These are phyloP conservation scores for Spiromastix sp. DNA, from an alignment of 2,329 filamentous ascomycete genomes.

Conservation along the genomic window DNA sequence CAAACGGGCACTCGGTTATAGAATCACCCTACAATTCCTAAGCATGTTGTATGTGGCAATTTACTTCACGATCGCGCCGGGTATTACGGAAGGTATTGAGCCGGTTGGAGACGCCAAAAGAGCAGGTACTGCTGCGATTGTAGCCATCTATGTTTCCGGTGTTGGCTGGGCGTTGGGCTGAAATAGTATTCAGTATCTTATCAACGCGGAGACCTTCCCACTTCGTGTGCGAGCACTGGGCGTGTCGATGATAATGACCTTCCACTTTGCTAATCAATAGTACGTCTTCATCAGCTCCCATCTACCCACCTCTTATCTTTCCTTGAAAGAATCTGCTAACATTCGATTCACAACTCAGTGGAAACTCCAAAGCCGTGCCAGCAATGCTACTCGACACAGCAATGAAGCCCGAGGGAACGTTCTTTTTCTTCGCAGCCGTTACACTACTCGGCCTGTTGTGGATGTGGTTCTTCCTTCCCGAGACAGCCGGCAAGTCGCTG, in stretches of 20 bases:
- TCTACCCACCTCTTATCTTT: background rate
- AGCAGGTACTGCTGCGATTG: constrained; percentile 32
- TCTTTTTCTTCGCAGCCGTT: constrained; percentile 63
- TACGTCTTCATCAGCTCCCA: constrained; percentile 3
- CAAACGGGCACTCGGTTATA: constrained; percentile 45
- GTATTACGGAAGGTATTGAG: constrained; percentile 20
- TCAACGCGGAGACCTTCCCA: constrained; percentile 38
- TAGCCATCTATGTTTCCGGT: constrained; percentile 35
- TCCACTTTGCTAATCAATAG: constrained; percentile 31
- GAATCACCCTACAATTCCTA: constrained; percentile 38
- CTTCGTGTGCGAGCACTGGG: constrained; percentile 32
- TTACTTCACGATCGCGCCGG: constrained; percentile 30
- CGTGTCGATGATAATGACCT: constrained; percentile 34
- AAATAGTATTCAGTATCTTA: constrained; percentile 37
- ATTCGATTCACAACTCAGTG: constrained; percentile 3
- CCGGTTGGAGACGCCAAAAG: constrained; percentile 11
- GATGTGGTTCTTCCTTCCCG: constrained; percentile 61
- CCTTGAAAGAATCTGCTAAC: background rate
- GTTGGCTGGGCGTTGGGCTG: constrained; percentile 39
- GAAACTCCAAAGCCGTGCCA: constrained; percentile 20
- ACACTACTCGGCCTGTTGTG: constrained; percentile 56
- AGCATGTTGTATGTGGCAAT: constrained; percentile 47
- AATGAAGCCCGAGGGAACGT: constrained; percentile 52
- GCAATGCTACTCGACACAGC: constrained; percentile 38
- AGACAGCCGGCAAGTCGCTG: constrained; percentile 49